Evolutionary conservation across 257 asterid genomes (phyloP).

Genomic region (Rubia yunnanensis): DNA sequence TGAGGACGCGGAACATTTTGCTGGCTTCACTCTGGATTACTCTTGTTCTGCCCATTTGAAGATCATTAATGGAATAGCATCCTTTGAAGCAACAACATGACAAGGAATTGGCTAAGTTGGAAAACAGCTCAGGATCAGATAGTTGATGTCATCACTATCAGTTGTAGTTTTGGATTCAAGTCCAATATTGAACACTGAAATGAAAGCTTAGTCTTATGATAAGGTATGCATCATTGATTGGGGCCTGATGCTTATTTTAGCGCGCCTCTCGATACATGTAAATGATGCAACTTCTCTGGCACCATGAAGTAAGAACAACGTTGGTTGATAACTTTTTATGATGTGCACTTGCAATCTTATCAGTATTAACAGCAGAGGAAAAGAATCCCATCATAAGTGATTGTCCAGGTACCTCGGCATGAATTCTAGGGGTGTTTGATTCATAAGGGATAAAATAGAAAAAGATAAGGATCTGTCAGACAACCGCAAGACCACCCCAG

Average conservation of each 20-base stretch:
- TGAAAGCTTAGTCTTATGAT: neutral
- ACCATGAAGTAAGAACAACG: no score
- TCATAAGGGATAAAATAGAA: no score
- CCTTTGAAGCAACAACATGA: conserved; percentile 54
- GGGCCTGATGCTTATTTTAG: conserved; percentile 8
- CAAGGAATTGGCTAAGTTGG: conserved; percentile 42
- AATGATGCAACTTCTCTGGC: no score
- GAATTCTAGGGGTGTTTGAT: no score
- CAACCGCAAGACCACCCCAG: conserved; percentile 5
- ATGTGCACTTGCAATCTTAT: no score
- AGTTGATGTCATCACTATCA: neutral
- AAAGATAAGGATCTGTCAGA: neutral
- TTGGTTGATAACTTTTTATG: no score
- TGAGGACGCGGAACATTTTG: conserved; percentile 56
- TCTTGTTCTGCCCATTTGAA: conserved; percentile 65
- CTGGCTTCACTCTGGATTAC: conserved; percentile 56
- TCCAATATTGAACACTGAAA: neutral
- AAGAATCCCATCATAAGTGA: no score
- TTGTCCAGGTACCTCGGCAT: no score
- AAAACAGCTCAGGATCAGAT: conserved; percentile 21
- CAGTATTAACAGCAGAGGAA: no score
- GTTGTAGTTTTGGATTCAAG: conserved; percentile 4
- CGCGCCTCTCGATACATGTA: conserved; percentile 7
- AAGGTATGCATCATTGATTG: neutral
- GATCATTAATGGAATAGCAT: conserved; percentile 65